Conservation (phyloP, 2,329 filamentous ascomycete species). For the Orbilia brochopaga region DNA sequence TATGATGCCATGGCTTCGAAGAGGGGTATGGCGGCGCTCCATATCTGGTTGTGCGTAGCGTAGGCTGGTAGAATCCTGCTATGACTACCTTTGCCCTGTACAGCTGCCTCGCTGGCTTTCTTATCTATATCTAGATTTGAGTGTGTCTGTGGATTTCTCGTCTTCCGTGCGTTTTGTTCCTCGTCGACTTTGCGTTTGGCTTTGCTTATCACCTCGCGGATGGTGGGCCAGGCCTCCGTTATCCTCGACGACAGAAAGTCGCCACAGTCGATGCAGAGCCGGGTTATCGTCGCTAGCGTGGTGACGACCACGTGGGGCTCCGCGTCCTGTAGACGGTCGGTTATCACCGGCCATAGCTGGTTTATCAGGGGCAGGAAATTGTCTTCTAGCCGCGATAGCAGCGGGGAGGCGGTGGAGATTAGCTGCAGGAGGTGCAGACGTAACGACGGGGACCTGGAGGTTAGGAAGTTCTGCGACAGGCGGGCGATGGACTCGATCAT, state of each 20-base stretch:
- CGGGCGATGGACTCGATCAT: conserved; percentile 80
- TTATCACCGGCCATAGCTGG: conserved; percentile 83
- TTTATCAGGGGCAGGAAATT: conserved; percentile 88
- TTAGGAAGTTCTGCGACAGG: conserved; percentile 87
- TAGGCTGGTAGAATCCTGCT: conserved; percentile 29
- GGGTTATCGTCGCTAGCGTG: conserved; percentile 71
- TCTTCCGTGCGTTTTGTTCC: conserved; percentile 19
- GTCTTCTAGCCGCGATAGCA: conserved; percentile 77
- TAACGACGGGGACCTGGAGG: conserved; percentile 79
- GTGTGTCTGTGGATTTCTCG: conserved; percentile 8
- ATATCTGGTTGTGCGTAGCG: conserved; percentile 62
- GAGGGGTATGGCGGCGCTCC: conserved; percentile 68
- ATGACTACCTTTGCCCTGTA: conserved; percentile 4
- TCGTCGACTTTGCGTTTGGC: conserved; percentile 38
- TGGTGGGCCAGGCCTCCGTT: conserved; percentile 71
- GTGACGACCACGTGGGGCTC: conserved; percentile 73
- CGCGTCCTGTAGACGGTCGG: conserved; percentile 69
- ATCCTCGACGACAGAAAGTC: conserved; percentile 81
- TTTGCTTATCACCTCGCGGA: conserved; percentile 57
- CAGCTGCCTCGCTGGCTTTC: conserved; percentile 28
- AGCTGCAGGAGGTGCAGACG: conserved; percentile 79
- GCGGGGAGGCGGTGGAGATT: conserved; percentile 72
- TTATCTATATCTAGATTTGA: conserved; percentile 8
- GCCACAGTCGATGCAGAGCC: conserved; percentile 74
- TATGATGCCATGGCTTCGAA: conserved; percentile 68